phyloP scores from a whole-genome alignment of 129 eudicot genomes.

The Lonicera japonica region DNA sequence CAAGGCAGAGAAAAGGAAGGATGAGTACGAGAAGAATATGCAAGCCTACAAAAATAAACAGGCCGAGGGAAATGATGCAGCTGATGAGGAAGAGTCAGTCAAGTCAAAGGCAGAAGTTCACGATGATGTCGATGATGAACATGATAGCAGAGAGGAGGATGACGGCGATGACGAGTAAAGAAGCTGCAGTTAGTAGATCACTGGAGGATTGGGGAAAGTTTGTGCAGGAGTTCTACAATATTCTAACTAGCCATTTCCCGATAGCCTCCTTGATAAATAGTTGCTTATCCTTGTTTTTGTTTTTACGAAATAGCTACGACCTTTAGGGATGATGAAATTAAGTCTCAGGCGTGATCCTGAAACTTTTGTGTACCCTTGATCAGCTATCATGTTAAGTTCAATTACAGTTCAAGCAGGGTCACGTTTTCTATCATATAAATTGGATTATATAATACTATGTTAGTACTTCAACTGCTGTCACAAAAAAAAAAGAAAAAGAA shows the following conservation, averaged over 20 bases:
- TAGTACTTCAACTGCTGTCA: too few species aligned
- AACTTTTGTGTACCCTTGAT: too few species aligned
- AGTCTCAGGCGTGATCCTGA: not conserved
- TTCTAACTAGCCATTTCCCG: not conserved
- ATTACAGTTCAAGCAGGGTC: too few species aligned
- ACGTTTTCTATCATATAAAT: too few species aligned
- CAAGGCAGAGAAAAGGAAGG: slow-evolving; percentile 65
- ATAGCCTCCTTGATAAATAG: not conserved
- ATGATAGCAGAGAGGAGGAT: slow-evolving; percentile 48
- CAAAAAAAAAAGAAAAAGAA: too few species aligned
- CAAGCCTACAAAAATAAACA: slow-evolving; percentile 48
- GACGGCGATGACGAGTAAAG: not conserved
- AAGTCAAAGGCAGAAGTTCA: slow-evolving; percentile 69
- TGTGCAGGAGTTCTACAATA: not conserved
- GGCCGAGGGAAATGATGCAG: slow-evolving; percentile 30
- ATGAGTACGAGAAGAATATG: slow-evolving; percentile 49
- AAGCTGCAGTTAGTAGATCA: not conserved
- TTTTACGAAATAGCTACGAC: not conserved
- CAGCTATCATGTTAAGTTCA: too few species aligned
- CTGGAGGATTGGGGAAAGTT: not conserved
- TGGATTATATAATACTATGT: too few species aligned
- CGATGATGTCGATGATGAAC: slow-evolving; percentile 41
- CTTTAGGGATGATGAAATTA: not conserved
- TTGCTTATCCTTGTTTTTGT: not conserved
- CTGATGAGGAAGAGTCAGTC: slow-evolving; percentile 66